These are phyloP conservation scores for Diaporthe ampelina DNA, from an alignment of 2,329 filamentous ascomycete genomes.

Conservation along the genomic window DNA sequence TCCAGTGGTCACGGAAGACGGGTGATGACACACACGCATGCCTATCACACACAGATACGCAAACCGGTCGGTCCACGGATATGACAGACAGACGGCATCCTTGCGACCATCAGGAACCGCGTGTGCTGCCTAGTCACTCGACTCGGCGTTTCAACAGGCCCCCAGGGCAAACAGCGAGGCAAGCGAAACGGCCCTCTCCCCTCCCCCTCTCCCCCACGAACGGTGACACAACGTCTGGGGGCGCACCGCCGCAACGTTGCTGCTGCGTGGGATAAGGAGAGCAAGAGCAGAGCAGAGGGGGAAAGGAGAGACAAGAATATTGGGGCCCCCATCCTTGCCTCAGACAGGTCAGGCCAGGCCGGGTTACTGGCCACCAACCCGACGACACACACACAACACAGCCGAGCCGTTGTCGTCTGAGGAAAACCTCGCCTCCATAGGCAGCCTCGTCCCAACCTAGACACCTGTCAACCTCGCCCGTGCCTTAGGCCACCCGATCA, in stretches of 20 bases:
- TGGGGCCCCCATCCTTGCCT: not conserved
- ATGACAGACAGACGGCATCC: not conserved
- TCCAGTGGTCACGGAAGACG: not conserved
- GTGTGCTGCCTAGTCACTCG: conserved; percentile 25
- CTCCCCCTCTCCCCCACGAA: not conserved
- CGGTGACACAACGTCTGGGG: conserved; percentile 21
- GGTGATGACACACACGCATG: conserved; percentile 15
- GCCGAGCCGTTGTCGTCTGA: too few species aligned
- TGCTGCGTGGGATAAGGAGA: not conserved
- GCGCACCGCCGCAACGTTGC: conserved; percentile 28
- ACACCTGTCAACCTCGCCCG: conserved; percentile 12
- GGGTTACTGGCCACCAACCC: too few species aligned
- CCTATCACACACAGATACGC: not conserved
- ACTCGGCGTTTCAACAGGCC: conserved; percentile 25
- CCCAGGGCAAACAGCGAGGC: not conserved
- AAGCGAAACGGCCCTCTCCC: not conserved
- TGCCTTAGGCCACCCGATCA: not conserved
- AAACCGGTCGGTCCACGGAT: not conserved
- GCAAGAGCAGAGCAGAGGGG: not conserved
- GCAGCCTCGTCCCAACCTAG: conserved; percentile 14
- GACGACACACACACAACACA: too few species aligned
- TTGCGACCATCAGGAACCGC: not conserved
- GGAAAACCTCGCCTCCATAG: not conserved
- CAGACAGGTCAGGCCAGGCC: not conserved
- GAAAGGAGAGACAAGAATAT: not conserved